phyloP scores from a whole-genome alignment of 371 early-diverging fungal species.

The Gilbertella persicaria region DNA sequence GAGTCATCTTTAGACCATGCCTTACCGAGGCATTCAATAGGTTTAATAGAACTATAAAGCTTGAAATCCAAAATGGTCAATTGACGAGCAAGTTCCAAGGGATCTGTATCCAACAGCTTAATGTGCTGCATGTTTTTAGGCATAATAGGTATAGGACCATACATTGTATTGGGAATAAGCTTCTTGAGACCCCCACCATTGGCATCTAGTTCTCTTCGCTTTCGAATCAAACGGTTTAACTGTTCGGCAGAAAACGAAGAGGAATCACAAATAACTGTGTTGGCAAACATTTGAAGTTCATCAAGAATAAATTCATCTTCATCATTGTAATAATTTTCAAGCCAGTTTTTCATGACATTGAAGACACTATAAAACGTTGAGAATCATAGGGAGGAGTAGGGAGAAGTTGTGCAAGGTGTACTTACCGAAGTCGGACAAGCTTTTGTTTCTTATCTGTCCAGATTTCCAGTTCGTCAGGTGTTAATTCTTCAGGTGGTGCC shows the following conservation, averaged over 20 bases:
- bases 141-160: conserved; percentile 59
- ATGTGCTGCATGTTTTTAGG: conserved; percentile 66
- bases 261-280: conserved; percentile 71
- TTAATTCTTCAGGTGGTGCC: conserved; percentile 69
- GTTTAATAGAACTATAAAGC: conserved; percentile 78
- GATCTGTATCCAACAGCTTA: conserved; percentile 83
- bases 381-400: too few species aligned
- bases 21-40: conserved; percentile 86
- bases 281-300: conserved; percentile 76
- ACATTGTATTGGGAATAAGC: conserved; percentile 54
- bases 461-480: conserved; percentile 63
- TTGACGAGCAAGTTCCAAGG: conserved; percentile 93
- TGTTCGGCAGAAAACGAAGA: conserved; percentile 74
- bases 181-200: conserved; percentile 55
- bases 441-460: conserved; percentile 89
- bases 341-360: conserved; percentile 89
- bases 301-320: conserved; percentile 69
- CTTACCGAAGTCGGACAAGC: conserved; percentile 77
- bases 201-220: conserved; percentile 62
- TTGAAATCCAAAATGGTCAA: conserved; percentile 86
- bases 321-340: conserved; percentile 84
- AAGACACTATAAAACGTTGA: conserved; percentile 64
- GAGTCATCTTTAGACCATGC: conserved; percentile 82
- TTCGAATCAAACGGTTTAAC: conserved; percentile 69
- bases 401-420: too few species aligned